A percentile compares a stretch with the other conserved stretches of the same genome.
phyloP scores from a whole-genome alignment of 2,329 filamentous ascomycete species.

The Fusarium chuoi region DNA sequence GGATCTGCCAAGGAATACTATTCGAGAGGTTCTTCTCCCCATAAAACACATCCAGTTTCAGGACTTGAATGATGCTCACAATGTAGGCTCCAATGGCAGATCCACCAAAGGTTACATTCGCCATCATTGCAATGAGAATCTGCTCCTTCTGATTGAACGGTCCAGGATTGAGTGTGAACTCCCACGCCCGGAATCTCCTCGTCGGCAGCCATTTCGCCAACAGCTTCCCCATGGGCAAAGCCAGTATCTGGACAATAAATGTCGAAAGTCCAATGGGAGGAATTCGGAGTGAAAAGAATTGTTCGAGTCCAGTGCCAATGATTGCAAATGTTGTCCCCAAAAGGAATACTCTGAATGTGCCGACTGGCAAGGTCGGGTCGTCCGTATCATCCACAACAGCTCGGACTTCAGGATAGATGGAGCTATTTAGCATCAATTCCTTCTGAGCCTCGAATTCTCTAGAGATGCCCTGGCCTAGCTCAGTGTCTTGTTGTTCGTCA shows the following conservation, averaged over 20 bases:
- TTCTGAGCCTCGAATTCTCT: constrained; percentile 34
- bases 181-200: constrained; percentile 5
- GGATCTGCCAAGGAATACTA: constrained; percentile 57
- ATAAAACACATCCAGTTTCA: constrained; percentile 57
- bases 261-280: constrained; percentile 54
- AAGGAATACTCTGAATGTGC: constrained; percentile 54
- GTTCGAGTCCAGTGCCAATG: constrained; percentile 34
- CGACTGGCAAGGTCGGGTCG: constrained; percentile 52
- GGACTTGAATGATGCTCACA: constrained; percentile 57
- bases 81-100: constrained; percentile 54
- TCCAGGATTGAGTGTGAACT: constrained; percentile 57
- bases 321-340: constrained; percentile 52
- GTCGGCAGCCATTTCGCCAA: constrained; percentile 43
- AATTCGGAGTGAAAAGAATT: constrained; percentile 55
- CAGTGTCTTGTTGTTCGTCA: constrained; percentile 14
- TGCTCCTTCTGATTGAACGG: constrained; percentile 66
- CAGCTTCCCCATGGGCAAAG: constrained; percentile 51
- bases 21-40: constrained; percentile 50
- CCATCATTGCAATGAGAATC: constrained; percentile 65
- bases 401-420: constrained; percentile 55
- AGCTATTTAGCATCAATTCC: constrained; percentile 48
- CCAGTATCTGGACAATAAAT: constrained; percentile 54
- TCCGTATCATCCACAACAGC: constrained; percentile 58
- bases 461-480: constrained; percentile 30
- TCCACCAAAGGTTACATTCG: constrained; percentile 58